Base-by-base conservation (phyloP, 495 filamentous ascomycete genomes). In the Neurospora sp. region DNA sequence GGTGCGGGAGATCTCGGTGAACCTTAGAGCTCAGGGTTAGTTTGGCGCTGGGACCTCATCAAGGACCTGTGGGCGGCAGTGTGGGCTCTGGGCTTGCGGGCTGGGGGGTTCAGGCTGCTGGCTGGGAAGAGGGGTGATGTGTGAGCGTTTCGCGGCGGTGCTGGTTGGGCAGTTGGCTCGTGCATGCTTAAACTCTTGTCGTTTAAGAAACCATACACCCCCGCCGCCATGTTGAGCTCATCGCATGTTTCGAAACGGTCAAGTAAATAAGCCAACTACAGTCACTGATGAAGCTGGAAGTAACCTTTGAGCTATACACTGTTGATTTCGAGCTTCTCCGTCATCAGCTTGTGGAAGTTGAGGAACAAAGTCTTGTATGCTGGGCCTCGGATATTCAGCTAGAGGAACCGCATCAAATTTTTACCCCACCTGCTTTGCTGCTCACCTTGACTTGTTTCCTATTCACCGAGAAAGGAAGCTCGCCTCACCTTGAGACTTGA, bases 401-500 rank as follows among this genome's bases (percentile, higher is more conserved):
- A 66, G 54, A 34, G 28, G 6, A 0, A 4, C 28, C 54, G 31
- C 54, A 34, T 66, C 15, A 66, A 80, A 79, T 72, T 77, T 78
- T 77, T 79, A 79, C 79, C 78, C 78, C 79, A 79, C 77, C 70
- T 71, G 73, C 38, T 45, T 62, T 62, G 39, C 59, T 54, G 69
- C 70, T 77, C 62, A 76, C 74, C 71, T 72, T 15, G 36, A 42
- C 70, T 73, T 66, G 9, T 21, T 9, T 34, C 54, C 28, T 15
- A 15, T 62, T 66, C 54, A 66, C 54, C 54, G 54, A 34, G 48
- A 36, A 19, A 17, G 15, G 2, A 34, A 62, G 15, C 54, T 62
- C 15, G 0, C 54, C 54, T 62, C 28, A 62, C 54, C 54, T 36
- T 66, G 28, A 17, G 7, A 19, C 13, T 34, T 34, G 15, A 66